phyloP scores from a whole-genome alignment of 1,284 basidiomycete genomes.

The Erythrobasidium hasegawianum region DNA sequence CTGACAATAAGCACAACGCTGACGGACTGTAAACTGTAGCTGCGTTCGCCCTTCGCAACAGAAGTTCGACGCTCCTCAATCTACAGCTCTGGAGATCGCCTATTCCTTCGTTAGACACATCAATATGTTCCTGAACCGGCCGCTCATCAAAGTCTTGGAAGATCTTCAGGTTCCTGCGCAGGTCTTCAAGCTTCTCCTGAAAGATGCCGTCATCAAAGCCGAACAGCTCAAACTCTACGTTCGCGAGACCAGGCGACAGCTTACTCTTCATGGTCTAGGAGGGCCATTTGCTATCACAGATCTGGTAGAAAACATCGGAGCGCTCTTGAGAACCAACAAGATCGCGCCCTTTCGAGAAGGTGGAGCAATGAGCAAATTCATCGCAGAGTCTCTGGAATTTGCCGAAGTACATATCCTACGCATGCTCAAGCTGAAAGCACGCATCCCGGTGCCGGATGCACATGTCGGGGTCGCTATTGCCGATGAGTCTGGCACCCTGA shows the following conservation, averaged over 20 bases:
- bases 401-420: conserved; percentile 62
- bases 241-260: conserved; percentile 19
- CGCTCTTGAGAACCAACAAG: conserved; percentile 48
- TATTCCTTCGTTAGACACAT: conserved; percentile 42
- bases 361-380: conserved; percentile 55
- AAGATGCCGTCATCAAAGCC: conserved; percentile 57
- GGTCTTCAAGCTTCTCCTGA: conserved; percentile 45
- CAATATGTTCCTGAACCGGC: conserved; percentile 44
- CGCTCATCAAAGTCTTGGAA: conserved; percentile 47
- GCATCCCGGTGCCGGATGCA: conserved; percentile 65
- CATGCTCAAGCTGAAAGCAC: conserved; percentile 66
- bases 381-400: conserved; percentile 56
- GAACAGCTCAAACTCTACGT: conserved; percentile 57
- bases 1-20: too few species aligned
- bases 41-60: conserved; percentile 60
- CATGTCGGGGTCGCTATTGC: conserved; percentile 68
- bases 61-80: conserved; percentile 59
- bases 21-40: too few species aligned
- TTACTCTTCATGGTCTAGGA: conserved; percentile 56
- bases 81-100: conserved; percentile 58
- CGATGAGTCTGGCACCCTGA: conserved; percentile 66
- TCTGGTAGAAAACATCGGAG: conserved; percentile 55
- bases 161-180: conserved; percentile 40
- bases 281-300: conserved; percentile 55
- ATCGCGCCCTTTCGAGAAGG: conserved; percentile 54